These are phyloP conservation scores for Straminergon stramineum DNA, from an alignment of 225 moss, liverwort and hornwort genomes.

Conservation along the genomic window DNA sequence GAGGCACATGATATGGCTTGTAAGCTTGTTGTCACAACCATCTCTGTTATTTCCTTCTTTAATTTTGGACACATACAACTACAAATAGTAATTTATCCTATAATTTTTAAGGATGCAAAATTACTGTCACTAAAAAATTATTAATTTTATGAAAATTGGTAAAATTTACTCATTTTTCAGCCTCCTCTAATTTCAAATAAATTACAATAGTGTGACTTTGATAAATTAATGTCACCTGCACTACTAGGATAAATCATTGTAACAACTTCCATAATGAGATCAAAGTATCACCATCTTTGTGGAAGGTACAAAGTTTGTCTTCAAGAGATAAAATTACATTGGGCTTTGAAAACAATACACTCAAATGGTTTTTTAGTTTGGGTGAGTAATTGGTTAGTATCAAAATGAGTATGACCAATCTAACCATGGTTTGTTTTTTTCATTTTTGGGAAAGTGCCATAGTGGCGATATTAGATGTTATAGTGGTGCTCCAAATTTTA, in stretches of 20 bases:
- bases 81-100: rapidly evolving
- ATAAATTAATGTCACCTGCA: not conserved
- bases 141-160: not conserved
- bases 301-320: not conserved
- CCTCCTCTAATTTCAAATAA: not conserved
- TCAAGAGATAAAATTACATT: not conserved
- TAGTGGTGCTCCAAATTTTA: no score
- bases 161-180: no score
- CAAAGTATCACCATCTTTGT: not conserved
- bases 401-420: no score
- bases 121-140: not conserved
- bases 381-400: not conserved
- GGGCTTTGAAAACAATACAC: rapidly evolving
- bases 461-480: no score
- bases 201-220: no score
- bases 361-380: not conserved
- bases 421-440: no score
- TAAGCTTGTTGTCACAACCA: not conserved
- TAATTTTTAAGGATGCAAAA: no score
- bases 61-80: not conserved
- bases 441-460: no score
- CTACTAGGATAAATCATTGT: not conserved
- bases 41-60: not conserved
- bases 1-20: no score
- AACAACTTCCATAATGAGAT: not conserved